Percentiles rank a stretch among this genome's conserved stretches.
Evolutionary conservation across 352 stramenopile genomes (phyloP).

Genomic region (Plasmopara halstedii): DNA sequence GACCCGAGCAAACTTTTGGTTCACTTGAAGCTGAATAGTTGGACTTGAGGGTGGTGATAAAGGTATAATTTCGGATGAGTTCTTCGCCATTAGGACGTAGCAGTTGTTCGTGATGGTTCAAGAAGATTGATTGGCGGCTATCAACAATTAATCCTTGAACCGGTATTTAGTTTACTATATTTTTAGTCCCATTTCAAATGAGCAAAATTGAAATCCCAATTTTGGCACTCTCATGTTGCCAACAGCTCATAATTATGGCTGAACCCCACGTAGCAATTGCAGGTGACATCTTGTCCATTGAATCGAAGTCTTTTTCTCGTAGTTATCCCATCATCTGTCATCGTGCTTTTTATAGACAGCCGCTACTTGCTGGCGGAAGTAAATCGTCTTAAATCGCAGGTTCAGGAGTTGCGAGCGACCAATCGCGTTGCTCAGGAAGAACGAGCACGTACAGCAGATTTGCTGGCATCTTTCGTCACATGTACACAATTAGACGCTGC

Average conservation of each 20-base stretch:
- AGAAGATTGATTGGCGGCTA: too few relatives aligned
- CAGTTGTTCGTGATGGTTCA: too few relatives aligned
- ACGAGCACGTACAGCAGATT: slow-evolving; percentile 22
- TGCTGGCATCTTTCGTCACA: slow-evolving; percentile 43
- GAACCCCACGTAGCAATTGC: slow-evolving; percentile 18
- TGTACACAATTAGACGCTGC: slow-evolving; percentile 54
- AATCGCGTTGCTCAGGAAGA: slow-evolving; percentile 22
- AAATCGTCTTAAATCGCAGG: slow-evolving; percentile 42
- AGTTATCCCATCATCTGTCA: neutral
- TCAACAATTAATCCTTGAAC: too few relatives aligned
- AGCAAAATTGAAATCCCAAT: too few relatives aligned
- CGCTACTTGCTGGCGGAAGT: slow-evolving; percentile 53
- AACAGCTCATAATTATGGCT: too few relatives aligned
- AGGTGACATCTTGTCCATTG: slow-evolving; percentile 1
- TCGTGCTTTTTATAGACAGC: slow-evolving; percentile 23
- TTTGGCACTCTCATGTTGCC: too few relatives aligned
- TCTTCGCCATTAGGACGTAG: too few relatives aligned
- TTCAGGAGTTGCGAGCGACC: slow-evolving; percentile 31
- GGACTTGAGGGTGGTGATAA: slow-evolving; percentile 10
- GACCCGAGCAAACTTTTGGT: slow-evolving; percentile 64
- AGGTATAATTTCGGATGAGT: too few relatives aligned
- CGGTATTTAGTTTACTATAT: too few relatives aligned
- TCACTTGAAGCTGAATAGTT: slow-evolving; percentile 57
- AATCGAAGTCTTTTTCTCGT: neutral
- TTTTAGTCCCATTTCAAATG: too few relatives aligned